These are phyloP conservation scores for Podospora pseudoanserina DNA, from an alignment of 495 filamentous ascomycete species.

Conservation along the genomic window DNA sequence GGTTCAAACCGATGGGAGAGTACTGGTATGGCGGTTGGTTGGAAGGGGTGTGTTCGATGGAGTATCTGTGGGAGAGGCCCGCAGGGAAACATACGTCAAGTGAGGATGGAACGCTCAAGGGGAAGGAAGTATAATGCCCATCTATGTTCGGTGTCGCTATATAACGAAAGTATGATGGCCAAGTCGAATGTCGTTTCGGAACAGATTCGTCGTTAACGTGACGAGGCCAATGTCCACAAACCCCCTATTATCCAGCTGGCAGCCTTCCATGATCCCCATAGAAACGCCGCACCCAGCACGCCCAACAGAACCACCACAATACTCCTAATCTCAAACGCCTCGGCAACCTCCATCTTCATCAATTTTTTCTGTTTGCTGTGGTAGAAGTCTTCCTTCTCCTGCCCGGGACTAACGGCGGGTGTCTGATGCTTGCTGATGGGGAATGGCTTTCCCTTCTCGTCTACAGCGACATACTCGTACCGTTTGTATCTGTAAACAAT, in stretches of 20 bases:
- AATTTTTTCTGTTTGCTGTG: conserved; percentile 51
- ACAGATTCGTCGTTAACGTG: not conserved
- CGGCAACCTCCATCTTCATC: conserved; percentile 48
- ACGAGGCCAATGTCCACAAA: not conserved
- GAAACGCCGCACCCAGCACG: conserved; percentile 21
- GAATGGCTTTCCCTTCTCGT: conserved; percentile 12
- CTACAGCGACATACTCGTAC: conserved; percentile 27
- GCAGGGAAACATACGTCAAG: not conserved
- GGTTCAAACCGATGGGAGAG: conserved; percentile 21
- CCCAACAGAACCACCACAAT: conserved; percentile 37
- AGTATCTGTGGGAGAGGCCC: conserved; percentile 24
- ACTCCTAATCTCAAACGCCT: conserved; percentile 49
- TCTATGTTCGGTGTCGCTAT: not conserved
- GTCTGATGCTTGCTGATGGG: not conserved
- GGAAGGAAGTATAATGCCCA: not conserved
- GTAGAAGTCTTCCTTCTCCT: conserved; percentile 31
- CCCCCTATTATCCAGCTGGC: conserved; percentile 19
- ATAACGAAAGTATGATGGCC: not conserved
- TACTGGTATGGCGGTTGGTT: conserved; percentile 11
- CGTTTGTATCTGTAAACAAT: conserved; percentile 34
- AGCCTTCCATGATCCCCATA: conserved; percentile 32
- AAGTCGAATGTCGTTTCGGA: not conserved
- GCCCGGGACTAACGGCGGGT: not conserved
- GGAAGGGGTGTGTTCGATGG: conserved; percentile 13
- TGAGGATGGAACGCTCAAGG: not conserved